A percentile compares a stretch with the other conserved stretches of the same genome.
These are phyloP conservation scores for Fusarium sp. DNA, from an alignment of 2,329 filamentous ascomycete genomes.

Conservation along the genomic window DNA sequence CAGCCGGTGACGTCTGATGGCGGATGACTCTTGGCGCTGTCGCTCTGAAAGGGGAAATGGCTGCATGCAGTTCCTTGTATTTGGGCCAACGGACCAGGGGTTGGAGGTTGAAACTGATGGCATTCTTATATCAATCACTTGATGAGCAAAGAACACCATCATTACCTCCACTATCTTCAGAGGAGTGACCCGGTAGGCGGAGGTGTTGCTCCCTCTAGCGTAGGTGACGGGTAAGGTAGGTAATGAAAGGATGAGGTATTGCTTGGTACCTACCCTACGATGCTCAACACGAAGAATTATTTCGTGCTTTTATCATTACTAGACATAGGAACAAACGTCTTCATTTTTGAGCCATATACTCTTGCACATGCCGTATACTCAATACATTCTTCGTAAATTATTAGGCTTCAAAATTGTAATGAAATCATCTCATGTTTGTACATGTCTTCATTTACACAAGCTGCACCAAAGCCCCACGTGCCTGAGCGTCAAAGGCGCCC, in stretches of 20 bases:
- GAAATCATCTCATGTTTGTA: background rate
- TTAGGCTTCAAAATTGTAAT: background rate
- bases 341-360: background rate
- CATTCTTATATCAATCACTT: conserved; percentile 13
- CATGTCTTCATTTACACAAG: background rate
- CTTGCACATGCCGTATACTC: no score
- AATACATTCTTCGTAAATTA: no score
- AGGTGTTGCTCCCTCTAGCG: conserved; percentile 8
- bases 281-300: background rate
- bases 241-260: background rate
- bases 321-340: background rate
- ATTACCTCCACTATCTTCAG: conserved; percentile 7
- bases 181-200: background rate
- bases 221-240: conserved; percentile 8
- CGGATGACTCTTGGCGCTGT: background rate
- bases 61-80: background rate
- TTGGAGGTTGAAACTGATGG: background rate
- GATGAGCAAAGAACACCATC: conserved; percentile 22
- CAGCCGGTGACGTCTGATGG: conserved; percentile 26
- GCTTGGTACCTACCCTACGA: background rate
- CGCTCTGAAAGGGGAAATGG: conserved; percentile 1
- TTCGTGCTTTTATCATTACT: background rate
- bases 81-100: background rate
- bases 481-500: conserved; percentile 1
- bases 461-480: conserved; percentile 22